Evolutionary conservation across 2,329 filamentous ascomycete species (phyloP).

Genomic region (Raffaelea arxii): DNA sequence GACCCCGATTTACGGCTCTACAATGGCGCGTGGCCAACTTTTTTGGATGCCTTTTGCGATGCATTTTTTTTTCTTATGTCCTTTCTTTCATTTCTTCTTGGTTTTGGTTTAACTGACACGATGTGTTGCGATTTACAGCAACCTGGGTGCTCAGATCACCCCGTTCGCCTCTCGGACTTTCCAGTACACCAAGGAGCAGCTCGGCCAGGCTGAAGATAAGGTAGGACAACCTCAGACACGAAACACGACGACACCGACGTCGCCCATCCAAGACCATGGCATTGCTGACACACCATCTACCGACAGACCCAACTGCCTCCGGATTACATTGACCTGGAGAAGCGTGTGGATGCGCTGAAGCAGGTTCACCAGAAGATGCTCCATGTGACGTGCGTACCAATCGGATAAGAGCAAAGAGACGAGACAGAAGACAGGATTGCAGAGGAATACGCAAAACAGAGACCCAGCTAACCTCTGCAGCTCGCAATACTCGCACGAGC

Average conservation of each 20-base stretch:
- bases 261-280: not conserved
- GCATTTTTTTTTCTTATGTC: not conserved
- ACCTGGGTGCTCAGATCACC: constrained; percentile 70
- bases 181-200: constrained; percentile 96
- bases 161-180: constrained; percentile 90
- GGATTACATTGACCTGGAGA: constrained; percentile 97
- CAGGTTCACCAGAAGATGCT: constrained; percentile 96
- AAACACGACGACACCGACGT: not conserved
- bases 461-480: constrained; percentile 30
- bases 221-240: constrained; percentile 29
- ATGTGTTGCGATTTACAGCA: constrained; percentile 20
- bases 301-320: constrained; percentile 83
- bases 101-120: too few relatives aligned
- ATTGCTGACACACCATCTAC: not conserved
- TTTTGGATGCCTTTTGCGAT: not conserved
- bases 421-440: not conserved
- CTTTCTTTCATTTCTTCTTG: too few relatives aligned
- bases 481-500: constrained; percentile 84
- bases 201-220: constrained; percentile 92
- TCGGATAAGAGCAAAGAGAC: not conserved
- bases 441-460: not conserved
- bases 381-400: constrained; percentile 70
- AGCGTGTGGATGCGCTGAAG: constrained; percentile 95
- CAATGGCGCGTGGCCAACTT: not conserved
- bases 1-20: not conserved